Evolutionary conservation across 2,329 filamentous ascomycete species (phyloP), one percentile per base, ranked within the genome.

Genomic region (Cylindrodendrum hubeiense): DNA sequence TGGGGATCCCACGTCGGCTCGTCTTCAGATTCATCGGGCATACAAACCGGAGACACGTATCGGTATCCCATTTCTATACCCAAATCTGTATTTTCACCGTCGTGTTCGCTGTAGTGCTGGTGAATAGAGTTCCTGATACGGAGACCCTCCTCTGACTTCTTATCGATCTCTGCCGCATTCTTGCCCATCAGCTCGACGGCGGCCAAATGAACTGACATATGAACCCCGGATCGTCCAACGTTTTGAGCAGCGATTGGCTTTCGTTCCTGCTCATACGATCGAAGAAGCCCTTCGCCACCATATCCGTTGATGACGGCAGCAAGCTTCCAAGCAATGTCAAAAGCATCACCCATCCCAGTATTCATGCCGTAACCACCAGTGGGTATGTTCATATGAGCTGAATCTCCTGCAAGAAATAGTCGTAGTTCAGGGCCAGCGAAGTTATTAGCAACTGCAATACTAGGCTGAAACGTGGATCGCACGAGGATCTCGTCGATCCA

Each of bases 321-420:
- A 2, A 80, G 67, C 54, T 79, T 79, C 78, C 79, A 80, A 4
- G 71, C 78, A 1, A 80, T 59, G 53, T 79, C 77, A 28, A 78
- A 67, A 15, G 76, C 72, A 56, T 80, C 79, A 4, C 77, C 76
- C 3, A 80, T 75, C 2, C 76, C 78, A 1, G 75, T 78, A 65
- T 81, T 81, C 76, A 80, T 78, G 2, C 79, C 79, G 55, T 80
- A 78, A 0, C 78, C 79, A 8, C 79, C 79, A 17, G 71, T 73
- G 0, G 79, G 79, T 19, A 71, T 75, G 59, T 79, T 78, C 5
- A 77, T 74, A 44, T 81, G 79, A 8, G 79, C 79, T 5, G 79
- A 75, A 61, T 81, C 79, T 21, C 79, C 79, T 6, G 77, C 72
- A 2, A 78, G 61, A 10, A 78, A 70, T 1, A 82, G 75, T 5